Base-by-base conservation (phyloP, 208 protist species). In the Zelonia costaricensis region DNA sequence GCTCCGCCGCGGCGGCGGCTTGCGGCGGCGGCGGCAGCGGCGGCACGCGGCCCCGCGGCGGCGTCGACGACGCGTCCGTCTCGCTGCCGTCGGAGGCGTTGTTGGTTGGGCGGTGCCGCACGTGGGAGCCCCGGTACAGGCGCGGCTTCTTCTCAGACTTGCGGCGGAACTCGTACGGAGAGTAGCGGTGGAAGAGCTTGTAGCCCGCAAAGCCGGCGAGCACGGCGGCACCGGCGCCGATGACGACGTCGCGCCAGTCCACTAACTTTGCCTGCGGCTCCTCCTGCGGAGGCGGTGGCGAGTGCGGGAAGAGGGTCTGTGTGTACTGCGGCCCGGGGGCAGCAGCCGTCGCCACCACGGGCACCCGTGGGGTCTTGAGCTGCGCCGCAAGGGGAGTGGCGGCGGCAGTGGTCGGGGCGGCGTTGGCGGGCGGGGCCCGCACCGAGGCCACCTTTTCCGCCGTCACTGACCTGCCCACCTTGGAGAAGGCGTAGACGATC, bases 211-310 rank as follows among this genome's bases (percentile, higher is more conserved):
- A 45, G 22, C 71, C 74, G 27, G 69, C 61, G 31, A 91, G 44
- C 22, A 79, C 66, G 9, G 83, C 75, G 15, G 81, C 85, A 13
- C 85, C 88, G 20, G 70, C 48, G 23, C 69, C 85, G 67, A 94
- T 94, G 33, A 94, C 83, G 23, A 81, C 75, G 68, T 94, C 83
- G 31, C 84, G 78, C 86, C 88, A 94, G 64, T 92, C 82, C 47
- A 55, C 28, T 3, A 35, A 42, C 38, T 57, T 76, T 18, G 44
- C 8, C 57, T 68, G 63, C 18, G 57, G 25, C 44, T 46, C 40
- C 35, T 55, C 59, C 43, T 67, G 52, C 20, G 60, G 74, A 5
- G 76, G 69, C 4, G 63, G 71, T 39, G 76, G 56, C 4, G 75
- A 55, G 23, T 67, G 59, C 8, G 76, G 70, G 38, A 87, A 91